Base-by-base conservation (phyloP, 768 basidiomycete genomes). In the Phlegmacium glaucopus region DNA sequence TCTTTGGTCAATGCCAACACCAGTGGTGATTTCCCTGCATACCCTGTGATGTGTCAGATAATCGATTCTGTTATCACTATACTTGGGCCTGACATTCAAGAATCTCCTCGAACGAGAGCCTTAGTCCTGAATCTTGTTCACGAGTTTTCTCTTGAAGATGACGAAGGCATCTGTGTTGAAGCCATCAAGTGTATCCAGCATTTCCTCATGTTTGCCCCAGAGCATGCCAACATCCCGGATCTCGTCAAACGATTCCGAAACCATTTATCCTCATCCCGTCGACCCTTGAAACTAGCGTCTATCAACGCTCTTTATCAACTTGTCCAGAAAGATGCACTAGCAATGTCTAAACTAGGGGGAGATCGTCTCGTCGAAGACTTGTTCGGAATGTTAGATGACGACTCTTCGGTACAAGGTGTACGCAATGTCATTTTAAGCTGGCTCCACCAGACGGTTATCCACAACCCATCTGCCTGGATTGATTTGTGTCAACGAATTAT, bases 271-370 rank as follows among this genome's bases (percentile, higher is more conserved):
- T 95, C 93, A 1, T 76, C 86, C 8, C 78, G 90, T 12, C 72
- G 92, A 34, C 89, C 92, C 5, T 77, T 96, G 45, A 96, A 94
- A 67, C 77, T 95, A 5, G 94, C 94, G 9, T 90, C 94, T 0
- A 95, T 98, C 64, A 92, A 97, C 61, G 93, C 90, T 0, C 70
- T 99, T 6, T 99, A 99, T 64, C 94, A 97, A 58, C 88, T 98
- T 22, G 93, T 98, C 1, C 96, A 97, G 66, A 87, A 90, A 54
- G 94, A 98, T 67, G 95, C 94, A 0, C 66, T 94, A 11, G 74
- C 84, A 2, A 90, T 98, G 78, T 95, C 93, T 6, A 90, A 87
- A 59, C 69, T 98, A 0, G 96, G 95, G 13, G 96, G 96, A 2
- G 95, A 98, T 67, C 80, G 79, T 17, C 77, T 99, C 6, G 96